These are phyloP conservation scores for Kalaharituber pfeilii DNA, from an alignment of 2,329 filamentous ascomycete genomes.

Conservation along the genomic window DNA sequence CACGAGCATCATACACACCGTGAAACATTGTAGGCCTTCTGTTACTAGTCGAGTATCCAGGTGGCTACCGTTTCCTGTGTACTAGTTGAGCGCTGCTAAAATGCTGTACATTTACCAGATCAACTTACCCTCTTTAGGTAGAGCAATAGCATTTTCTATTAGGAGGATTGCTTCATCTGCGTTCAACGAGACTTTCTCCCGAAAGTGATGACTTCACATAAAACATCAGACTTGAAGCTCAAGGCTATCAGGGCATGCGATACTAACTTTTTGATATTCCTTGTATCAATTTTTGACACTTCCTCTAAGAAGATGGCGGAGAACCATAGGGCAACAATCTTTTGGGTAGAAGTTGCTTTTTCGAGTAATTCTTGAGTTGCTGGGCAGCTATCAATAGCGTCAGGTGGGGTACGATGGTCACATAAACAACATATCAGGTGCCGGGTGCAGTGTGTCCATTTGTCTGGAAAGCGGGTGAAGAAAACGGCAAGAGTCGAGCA, in stretches of 20 bases:
- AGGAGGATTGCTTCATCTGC: conserved; percentile 35
- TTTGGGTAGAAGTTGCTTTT: conserved; percentile 34
- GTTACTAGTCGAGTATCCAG: conserved; percentile 32
- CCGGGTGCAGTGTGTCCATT: conserved; percentile 48
- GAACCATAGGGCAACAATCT: conserved; percentile 48
- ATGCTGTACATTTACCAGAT: conserved; percentile 22
- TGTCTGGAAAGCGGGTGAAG: conserved; percentile 50
- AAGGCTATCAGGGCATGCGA: conserved; percentile 19
- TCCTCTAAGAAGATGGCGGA: conserved; percentile 46
- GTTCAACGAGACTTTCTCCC: conserved; percentile 37
- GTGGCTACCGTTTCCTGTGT: conserved; percentile 21
- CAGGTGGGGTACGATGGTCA: conserved; percentile 33
- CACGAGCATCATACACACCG: conserved; percentile 31
- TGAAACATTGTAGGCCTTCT: conserved; percentile 44
- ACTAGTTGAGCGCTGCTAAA: conserved; percentile 26
- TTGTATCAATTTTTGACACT: conserved; percentile 48
- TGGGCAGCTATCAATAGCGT: conserved; percentile 31
- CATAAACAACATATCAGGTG: conserved; percentile 46
- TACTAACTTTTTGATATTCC: conserved; percentile 37
- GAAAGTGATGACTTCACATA: conserved; percentile 29
- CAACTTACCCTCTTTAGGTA: not conserved
- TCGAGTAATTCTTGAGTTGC: conserved; percentile 32
- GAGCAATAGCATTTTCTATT: conserved; percentile 29
- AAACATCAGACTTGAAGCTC: not conserved
- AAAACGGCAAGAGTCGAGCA: conserved; percentile 61